Evolutionary conservation across 2,329 filamentous ascomycete species (phyloP).

Genomic region (Arthroderma sp.): DNA sequence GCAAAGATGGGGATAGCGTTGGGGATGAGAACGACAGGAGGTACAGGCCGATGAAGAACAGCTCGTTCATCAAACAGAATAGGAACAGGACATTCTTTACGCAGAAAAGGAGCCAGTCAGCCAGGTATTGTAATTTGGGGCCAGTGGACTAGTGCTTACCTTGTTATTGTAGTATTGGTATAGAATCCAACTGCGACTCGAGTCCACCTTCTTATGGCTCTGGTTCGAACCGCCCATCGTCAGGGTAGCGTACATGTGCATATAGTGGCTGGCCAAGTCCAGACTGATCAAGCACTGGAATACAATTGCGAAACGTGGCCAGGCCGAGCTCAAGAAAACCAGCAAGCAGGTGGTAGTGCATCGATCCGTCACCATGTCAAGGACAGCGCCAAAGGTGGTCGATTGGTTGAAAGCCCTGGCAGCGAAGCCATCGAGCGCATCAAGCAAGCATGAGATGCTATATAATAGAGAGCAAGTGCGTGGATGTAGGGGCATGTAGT

Average conservation of each 20-base stretch:
- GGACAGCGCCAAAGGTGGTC: slow-evolving; percentile 86
- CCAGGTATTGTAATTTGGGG: background rate
- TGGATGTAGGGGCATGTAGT: slow-evolving; percentile 99
- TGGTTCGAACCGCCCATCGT: slow-evolving; percentile 66
- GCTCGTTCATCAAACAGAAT: slow-evolving; percentile 80
- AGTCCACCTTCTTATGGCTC: slow-evolving; percentile 90
- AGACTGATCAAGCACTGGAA: slow-evolving; percentile 90
- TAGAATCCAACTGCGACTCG: slow-evolving; percentile 73
- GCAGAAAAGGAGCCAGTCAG: slow-evolving; percentile 4
- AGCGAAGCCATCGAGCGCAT: slow-evolving; percentile 89
- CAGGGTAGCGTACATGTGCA: slow-evolving; percentile 96
- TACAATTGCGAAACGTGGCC: slow-evolving; percentile 82
- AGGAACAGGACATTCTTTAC: slow-evolving; percentile 73
- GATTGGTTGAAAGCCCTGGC: slow-evolving; percentile 78
- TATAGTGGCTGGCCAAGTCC: slow-evolving; percentile 92
- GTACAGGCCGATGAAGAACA: slow-evolving; percentile 97
- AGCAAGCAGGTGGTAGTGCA: slow-evolving; percentile 92
- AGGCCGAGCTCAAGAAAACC: slow-evolving; percentile 87
- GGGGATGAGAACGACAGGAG: slow-evolving; percentile 94
- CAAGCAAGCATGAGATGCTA: slow-evolving; percentile 84
- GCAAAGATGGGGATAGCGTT: slow-evolving; percentile 71
- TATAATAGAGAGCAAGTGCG: slow-evolving; percentile 79
- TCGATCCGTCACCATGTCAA: slow-evolving; percentile 98
- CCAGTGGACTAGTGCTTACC: slow-evolving; percentile 41
- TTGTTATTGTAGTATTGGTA: slow-evolving; percentile 97